Conservation (phyloP, 495 filamentous ascomycete species). For the Filosporella fistucella region DNA sequence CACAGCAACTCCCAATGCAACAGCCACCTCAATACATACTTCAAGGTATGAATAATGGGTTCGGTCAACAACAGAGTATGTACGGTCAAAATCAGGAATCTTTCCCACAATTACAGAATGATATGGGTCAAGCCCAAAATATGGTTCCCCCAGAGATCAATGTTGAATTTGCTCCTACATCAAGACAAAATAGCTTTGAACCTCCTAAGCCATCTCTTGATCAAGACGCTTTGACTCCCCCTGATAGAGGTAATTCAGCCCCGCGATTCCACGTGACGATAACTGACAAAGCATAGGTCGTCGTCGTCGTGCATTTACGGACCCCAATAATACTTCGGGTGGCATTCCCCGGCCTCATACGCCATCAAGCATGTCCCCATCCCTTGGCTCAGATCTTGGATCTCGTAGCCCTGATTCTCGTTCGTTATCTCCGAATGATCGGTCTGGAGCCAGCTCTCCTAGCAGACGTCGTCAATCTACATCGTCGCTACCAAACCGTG, state of each 20-base stretch:
- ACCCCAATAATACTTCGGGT: constrained; percentile 53
- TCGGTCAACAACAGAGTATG: constrained; percentile 40
- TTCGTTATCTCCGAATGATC: constrained; percentile 66
- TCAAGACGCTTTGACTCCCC: constrained; percentile 77
- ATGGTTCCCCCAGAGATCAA: constrained; percentile 88
- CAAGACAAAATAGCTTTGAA: constrained; percentile 66
- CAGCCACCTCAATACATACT: constrained; percentile 47
- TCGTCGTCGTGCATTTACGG: constrained; percentile 66
- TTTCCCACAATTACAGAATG: constrained; percentile 52
- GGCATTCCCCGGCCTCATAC: constrained; percentile 34
- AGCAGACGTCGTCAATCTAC: constrained; percentile 75
- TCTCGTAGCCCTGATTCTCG: constrained; percentile 43
- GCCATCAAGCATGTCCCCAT: constrained; percentile 27
- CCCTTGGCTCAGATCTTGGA: constrained; percentile 36
- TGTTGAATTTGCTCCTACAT: constrained; percentile 80
- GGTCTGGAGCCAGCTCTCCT: constrained; percentile 57
- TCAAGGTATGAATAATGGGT: constrained; percentile 34
- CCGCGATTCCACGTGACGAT: not conserved
- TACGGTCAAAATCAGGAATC: constrained; percentile 50
- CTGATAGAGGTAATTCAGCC: constrained; percentile 66
- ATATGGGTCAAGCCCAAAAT: constrained; percentile 65
- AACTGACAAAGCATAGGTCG: constrained; percentile 35
- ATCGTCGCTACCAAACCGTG: constrained; percentile 80
- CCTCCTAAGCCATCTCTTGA: constrained; percentile 59
- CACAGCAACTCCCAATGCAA: constrained; percentile 59